Conservation (phyloP, 1,139 yeast genomes). For the Saccharomyces hybrid region DNA sequence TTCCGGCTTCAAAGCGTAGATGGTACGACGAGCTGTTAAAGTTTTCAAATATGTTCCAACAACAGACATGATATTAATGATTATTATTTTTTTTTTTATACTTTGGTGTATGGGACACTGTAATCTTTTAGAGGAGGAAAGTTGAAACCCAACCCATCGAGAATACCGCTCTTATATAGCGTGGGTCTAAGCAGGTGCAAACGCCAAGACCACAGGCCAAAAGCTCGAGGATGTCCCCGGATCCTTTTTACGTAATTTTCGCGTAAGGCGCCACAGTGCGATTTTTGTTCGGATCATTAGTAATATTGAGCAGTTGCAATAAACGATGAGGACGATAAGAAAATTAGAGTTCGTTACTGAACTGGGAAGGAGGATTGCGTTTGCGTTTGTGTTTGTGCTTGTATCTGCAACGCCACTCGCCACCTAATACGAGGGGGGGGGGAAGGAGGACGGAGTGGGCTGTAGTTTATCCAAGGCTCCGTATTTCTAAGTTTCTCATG, state of each 20-base stretch:
- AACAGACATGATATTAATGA: conserved; percentile 15
- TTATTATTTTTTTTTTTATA: background rate
- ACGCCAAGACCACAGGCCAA: background rate
- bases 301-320: background rate
- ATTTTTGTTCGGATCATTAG: background rate
- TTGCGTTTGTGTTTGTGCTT: too few species aligned
- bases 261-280: background rate
- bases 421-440: too few species aligned
- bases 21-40: conserved; percentile 34
- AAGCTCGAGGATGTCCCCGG: background rate
- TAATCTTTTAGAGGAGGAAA: too few species aligned
- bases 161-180: background rate
- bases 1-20: conserved; percentile 34
- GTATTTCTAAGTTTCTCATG: too few species aligned
- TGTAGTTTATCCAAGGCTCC: too few species aligned
- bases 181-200: background rate
- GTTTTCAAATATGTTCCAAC: conserved; percentile 27
- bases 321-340: background rate
- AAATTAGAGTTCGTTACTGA: background rate
- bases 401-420: too few species aligned
- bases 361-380: background rate
- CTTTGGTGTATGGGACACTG: background rate
- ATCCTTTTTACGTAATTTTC: background rate
- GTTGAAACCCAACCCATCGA: background rate
- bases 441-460: too few species aligned